These are phyloP conservation scores for Chalciporus sphaerocephalus DNA, from an alignment of 768 basidiomycete species.

Conservation along the genomic window DNA sequence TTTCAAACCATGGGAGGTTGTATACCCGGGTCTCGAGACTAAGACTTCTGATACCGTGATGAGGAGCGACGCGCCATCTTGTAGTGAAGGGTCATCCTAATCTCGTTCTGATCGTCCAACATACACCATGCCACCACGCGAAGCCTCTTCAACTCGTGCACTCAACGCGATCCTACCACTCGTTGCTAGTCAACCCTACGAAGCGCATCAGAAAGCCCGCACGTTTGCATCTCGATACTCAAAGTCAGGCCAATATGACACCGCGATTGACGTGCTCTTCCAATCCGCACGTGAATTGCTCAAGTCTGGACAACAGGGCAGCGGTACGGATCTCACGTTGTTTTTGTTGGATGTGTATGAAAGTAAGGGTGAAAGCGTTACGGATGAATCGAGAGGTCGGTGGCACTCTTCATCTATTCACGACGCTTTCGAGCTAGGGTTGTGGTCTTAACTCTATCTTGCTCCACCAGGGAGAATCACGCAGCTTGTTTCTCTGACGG, in stretches of 20 bases:
- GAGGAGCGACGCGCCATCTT: neutral
- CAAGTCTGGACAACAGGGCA: conserved; percentile 84
- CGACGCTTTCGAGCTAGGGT: neutral
- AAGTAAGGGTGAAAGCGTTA: conserved; percentile 61
- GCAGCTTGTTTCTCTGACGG: conserved; percentile 85
- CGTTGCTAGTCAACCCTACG: conserved; percentile 73
- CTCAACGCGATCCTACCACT: conserved; percentile 73
- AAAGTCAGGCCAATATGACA: conserved; percentile 76
- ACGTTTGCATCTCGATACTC: conserved; percentile 88
- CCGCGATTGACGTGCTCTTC: conserved; percentile 91
- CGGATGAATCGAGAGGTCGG: conserved; percentile 79
- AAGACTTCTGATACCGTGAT: conserved; percentile 24
- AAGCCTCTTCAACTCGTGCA: conserved; percentile 54
- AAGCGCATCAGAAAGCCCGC: conserved; percentile 94
- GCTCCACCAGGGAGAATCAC: conserved; percentile 66
- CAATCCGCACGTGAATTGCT: conserved; percentile 83
- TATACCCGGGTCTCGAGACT: conserved; percentile 5
- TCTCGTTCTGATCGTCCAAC: conserved; percentile 8
- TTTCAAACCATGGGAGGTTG: too few species aligned
- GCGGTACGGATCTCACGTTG: conserved; percentile 78
- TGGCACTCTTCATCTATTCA: conserved; percentile 1
- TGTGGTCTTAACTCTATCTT: neutral
- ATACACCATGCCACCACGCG: conserved; percentile 22
- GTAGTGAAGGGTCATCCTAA: neutral
- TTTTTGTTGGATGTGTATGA: conserved; percentile 86